Evolutionary conservation across 257 asterid species (phyloP), one percentile per base, ranked within the genome.

Genomic region (Thymus quinquecostatus): DNA sequence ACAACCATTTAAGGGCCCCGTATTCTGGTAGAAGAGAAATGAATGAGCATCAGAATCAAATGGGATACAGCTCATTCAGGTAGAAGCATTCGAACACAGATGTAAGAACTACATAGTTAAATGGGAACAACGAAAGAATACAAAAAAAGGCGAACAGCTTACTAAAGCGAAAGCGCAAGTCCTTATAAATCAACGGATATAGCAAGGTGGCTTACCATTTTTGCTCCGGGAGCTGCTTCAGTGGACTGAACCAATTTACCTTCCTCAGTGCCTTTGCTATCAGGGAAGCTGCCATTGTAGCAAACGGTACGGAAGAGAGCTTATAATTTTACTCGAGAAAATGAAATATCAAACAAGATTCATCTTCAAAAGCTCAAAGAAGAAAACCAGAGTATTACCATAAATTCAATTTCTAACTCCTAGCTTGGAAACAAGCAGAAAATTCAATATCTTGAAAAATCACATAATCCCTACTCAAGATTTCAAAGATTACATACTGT

Each of bases 261-360:
- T 72, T 86, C 96, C 69, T 79, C 81, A 12, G 58, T 28, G 64
- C 70, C 85, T 70, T 80, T 72, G 76, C 71, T 85, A 65, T 82
- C 90, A 4, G 91, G 97, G 68, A 85, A 80, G 82, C 97, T 92
- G 92, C 70, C 73, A 81, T 72, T 58, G 63, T 69, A 75, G 70
- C 51, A 68, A 43, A 64, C 4, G 11, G 29, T 44, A 50, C 21
- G 64, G 64, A 80, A 68, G 27, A 70, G 54, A 64, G 73, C 64
- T 66, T 56, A 27, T 53, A 53, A 49, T 40, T 48, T 13, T 55
- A 29, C 59, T 4, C 2, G 1, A 41, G 40, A 66, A 14, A 32
- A 27, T 47, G 33, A 12, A 45, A 29, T n/a, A n/a, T 7, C 12
- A 48, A 30, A 62, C 32, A 53, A 34, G 51, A 54, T 75, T 64